Evolutionary conservation across 2,329 filamentous ascomycete species (phyloP).

Genomic region (Aspergillus sp.): DNA sequence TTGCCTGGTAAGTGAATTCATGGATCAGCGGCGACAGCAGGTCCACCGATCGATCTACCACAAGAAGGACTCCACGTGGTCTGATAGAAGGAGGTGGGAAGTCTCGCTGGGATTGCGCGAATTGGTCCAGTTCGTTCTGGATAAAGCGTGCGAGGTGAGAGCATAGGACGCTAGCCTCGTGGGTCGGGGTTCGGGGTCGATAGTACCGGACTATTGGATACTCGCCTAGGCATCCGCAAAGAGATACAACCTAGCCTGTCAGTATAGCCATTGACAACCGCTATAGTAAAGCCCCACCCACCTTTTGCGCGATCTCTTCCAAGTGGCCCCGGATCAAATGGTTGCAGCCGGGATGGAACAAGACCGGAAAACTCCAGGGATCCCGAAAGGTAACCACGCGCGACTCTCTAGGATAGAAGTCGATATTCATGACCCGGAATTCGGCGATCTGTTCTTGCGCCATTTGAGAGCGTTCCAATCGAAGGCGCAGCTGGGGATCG

Average conservation of each 20-base stretch:
- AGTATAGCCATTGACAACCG: constrained; percentile 9
- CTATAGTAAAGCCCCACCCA: constrained; percentile 29
- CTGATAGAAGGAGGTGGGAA: constrained; percentile 68
- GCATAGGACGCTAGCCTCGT: constrained; percentile 83
- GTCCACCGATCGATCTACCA: constrained; percentile 91
- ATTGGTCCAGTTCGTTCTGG: constrained; percentile 82
- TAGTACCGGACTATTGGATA: constrained; percentile 92
- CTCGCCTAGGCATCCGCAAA: constrained; percentile 89
- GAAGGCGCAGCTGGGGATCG: constrained; percentile 60
- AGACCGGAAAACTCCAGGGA: constrained; percentile 86
- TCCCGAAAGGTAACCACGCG: constrained; percentile 86
- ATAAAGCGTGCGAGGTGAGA: constrained; percentile 83
- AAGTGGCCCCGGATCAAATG: constrained; percentile 73
- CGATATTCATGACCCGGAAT: constrained; percentile 74
- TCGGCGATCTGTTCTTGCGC: constrained; percentile 68
- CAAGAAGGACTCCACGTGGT: constrained; percentile 72
- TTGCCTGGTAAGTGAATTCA: constrained; percentile 97
- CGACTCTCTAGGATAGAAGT: constrained; percentile 86
- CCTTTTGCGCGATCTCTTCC: constrained; percentile 79
- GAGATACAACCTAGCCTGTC: constrained; percentile 59
- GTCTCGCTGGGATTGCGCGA: constrained; percentile 72
- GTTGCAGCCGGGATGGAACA: constrained; percentile 89
- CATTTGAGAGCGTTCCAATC: constrained; percentile 62
- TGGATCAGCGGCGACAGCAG: constrained; percentile 78
- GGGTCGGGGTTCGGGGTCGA: constrained; percentile 61